phyloP scores from a whole-genome alignment of 2,329 filamentous ascomycete genomes.

The Apiospora malaysiana region DNA sequence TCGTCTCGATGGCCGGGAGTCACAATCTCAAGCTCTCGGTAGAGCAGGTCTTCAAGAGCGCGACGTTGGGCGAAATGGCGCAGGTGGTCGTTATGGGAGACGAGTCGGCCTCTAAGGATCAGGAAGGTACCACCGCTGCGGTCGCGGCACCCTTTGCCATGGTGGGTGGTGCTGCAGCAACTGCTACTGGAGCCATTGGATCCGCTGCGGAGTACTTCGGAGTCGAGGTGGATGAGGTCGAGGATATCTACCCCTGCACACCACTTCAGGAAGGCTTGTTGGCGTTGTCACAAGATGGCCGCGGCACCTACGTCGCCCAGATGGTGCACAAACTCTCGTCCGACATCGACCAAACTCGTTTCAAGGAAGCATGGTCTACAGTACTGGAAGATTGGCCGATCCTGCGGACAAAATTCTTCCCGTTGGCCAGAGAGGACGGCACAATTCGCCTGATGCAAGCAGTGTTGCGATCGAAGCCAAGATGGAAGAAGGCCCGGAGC shows the following conservation, averaged over 20 bases:
- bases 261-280: constrained; percentile 39
- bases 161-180: neutral
- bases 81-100: neutral
- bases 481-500: neutral
- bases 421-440: neutral
- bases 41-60: neutral
- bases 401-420: neutral
- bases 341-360: constrained; percentile 24
- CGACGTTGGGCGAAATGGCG: neutral
- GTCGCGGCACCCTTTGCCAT: neutral
- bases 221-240: constrained; percentile 22
- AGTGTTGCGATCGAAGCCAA: neutral
- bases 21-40: neutral
- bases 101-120: neutral
- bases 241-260: constrained; percentile 39
- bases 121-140: neutral
- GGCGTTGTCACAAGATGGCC: constrained; percentile 32
- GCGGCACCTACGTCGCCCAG: constrained; percentile 34
- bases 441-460: constrained; percentile 14
- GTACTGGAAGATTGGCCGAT: neutral
- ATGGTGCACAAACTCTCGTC: constrained; percentile 23
- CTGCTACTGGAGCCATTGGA: neutral
- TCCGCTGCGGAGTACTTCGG: constrained; percentile 22
- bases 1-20: constrained; percentile 34
- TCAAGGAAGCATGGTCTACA: constrained; percentile 27